These are phyloP conservation scores for Leucocoprinus leucothites DNA, from an alignment of 768 basidiomycete genomes.

Conservation along the genomic window DNA sequence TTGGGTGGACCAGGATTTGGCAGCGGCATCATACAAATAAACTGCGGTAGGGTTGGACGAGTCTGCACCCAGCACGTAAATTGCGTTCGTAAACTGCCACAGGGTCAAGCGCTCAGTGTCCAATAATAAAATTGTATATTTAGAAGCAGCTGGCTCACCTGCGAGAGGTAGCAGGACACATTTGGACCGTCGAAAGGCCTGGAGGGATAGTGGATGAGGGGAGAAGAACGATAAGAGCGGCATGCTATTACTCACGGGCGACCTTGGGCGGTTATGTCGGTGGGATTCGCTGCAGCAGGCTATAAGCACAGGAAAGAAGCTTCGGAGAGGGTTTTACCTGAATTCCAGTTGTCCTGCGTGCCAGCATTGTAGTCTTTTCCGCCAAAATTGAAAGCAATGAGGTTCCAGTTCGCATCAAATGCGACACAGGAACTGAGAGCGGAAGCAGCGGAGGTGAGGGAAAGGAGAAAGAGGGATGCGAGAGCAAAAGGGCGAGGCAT, in stretches of 20 bases:
- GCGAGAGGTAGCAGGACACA: conserved; percentile 71
- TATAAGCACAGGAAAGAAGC: not conserved
- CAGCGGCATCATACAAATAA: conserved; percentile 77
- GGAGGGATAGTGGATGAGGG: conserved; percentile 29
- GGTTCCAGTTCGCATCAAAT: conserved; percentile 79
- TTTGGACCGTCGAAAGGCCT: conserved; percentile 65
- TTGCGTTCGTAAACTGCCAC: conserved; percentile 72
- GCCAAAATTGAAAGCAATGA: conserved; percentile 82
- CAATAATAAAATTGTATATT: conserved; percentile 32
- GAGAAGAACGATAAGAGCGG: not conserved
- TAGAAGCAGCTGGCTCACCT: conserved; percentile 34
- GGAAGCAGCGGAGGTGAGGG: conserved; percentile 16
- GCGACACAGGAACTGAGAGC: conserved; percentile 56
- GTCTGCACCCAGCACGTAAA: conserved; percentile 84
- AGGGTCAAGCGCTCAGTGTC: not conserved
- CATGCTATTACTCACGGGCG: conserved; percentile 59
- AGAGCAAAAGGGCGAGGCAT: conserved; percentile 27
- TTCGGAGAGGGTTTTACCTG: conserved; percentile 31
- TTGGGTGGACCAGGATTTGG: conserved; percentile 55
- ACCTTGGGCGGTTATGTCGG: conserved; percentile 69
- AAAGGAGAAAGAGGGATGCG: conserved; percentile 15
- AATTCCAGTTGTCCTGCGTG: conserved; percentile 63
- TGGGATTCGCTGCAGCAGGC: conserved; percentile 40
- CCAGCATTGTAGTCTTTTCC: conserved; percentile 86
- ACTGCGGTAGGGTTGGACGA: conserved; percentile 61